Evolutionary conservation across 257 asterid genomes (phyloP).

Genomic region (Solanum sejunctum): DNA sequence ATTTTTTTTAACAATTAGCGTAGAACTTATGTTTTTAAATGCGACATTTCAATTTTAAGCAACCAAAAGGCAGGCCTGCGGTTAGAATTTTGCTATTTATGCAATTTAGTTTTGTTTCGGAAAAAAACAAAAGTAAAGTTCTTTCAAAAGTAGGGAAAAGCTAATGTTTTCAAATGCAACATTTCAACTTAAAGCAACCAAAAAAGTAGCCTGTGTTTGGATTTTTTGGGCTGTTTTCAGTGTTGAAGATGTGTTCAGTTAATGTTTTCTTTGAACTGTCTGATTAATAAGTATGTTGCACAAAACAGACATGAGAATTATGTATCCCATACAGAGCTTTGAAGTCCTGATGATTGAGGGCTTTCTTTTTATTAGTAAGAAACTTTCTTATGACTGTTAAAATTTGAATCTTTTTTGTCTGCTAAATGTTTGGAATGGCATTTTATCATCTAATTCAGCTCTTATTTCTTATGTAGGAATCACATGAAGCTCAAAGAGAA

Average conservation of each 20-base stretch:
- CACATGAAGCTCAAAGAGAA: not conserved
- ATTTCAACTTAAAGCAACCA: not conserved
- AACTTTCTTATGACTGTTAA: conserved; percentile 5
- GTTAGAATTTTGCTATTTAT: not conserved
- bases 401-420: not conserved
- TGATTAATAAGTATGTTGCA: conserved; percentile 23
- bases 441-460: not conserved
- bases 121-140: not conserved
- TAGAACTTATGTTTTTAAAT: not conserved
- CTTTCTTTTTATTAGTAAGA: conserved; percentile 74
- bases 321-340: conserved; percentile 31
- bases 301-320: conserved; percentile 20
- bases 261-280: conserved; percentile 2
- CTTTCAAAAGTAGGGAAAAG: not conserved
- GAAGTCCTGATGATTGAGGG: conserved; percentile 70
- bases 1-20: not conserved
- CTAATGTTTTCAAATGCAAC: not conserved
- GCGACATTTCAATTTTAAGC: not conserved
- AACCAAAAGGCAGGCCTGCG: not conserved
- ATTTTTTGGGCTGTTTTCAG: not conserved
- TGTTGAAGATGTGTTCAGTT: conserved; percentile 2
- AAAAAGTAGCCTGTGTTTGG: not conserved
- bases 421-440: not conserved
- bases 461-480: conserved; percentile 30
- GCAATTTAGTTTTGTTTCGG: no score